A percentile compares a stretch with the other conserved stretches of the same genome.
Evolutionary conservation across 768 basidiomycete species (phyloP).

Genomic region (Lactifluus echinatus): DNA sequence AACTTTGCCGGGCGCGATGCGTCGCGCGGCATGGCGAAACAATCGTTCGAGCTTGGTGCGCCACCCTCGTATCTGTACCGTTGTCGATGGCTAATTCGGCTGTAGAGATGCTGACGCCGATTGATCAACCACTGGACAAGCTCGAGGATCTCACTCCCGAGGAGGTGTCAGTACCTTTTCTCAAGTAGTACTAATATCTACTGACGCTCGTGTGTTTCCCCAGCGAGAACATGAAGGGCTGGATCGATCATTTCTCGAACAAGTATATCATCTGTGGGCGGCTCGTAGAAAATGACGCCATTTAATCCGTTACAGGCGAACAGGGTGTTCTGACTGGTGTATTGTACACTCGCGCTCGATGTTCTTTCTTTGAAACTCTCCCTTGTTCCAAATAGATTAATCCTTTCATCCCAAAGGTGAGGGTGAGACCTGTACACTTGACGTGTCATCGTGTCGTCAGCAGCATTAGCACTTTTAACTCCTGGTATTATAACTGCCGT

Average conservation of each 20-base stretch:
- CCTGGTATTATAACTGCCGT: no score
- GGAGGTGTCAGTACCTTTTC: conserved; percentile 59
- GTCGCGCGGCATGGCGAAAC: conserved; percentile 94
- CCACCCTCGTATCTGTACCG: background rate
- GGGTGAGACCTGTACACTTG: no score
- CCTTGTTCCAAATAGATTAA: no score
- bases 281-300: conserved; percentile 65
- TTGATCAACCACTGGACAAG: conserved; percentile 81
- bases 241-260: conserved; percentile 89
- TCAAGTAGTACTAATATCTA: background rate
- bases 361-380: background rate
- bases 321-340: no score
- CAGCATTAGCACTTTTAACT: no score
- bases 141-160: conserved; percentile 68
- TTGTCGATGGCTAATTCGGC: conserved; percentile 1
- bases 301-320: no score
- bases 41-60: conserved; percentile 88
- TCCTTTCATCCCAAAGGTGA: no score
- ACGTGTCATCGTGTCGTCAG: no score
- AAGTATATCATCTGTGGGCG: conserved; percentile 90
- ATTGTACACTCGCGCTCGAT: background rate
- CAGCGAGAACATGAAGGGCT: conserved; percentile 92
- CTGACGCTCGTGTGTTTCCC: background rate
- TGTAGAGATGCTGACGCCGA: conserved; percentile 81
- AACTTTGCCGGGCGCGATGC: conserved; percentile 98